Evolutionary conservation across 1,284 basidiomycete species (phyloP).

Genomic region (Ustilago esculenta): DNA sequence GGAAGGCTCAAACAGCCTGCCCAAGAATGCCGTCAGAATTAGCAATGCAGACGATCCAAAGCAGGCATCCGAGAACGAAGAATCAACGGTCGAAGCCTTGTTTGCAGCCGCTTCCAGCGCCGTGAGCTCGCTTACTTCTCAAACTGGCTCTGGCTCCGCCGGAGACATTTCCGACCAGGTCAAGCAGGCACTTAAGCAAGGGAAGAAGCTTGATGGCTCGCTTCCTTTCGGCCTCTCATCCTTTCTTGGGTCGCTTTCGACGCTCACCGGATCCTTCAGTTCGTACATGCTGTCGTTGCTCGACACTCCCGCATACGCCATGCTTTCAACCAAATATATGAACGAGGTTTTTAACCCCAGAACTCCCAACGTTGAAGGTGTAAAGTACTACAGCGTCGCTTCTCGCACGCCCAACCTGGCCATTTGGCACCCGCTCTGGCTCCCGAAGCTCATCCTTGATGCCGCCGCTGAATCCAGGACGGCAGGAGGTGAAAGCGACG

Average conservation of each 20-base stretch:
- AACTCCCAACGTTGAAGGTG: constrained; percentile 81
- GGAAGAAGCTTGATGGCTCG: constrained; percentile 25
- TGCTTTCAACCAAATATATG: constrained; percentile 87
- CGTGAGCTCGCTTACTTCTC: constrained; percentile 7
- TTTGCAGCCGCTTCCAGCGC: constrained; percentile 26
- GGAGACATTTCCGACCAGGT: constrained; percentile 22
- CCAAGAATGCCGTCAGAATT: constrained; percentile 12
- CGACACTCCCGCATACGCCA: constrained; percentile 96
- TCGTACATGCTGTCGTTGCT: constrained; percentile 88
- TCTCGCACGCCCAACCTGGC: constrained; percentile 78
- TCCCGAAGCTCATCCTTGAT: constrained; percentile 93
- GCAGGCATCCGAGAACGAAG: constrained; percentile 6
- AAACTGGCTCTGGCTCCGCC: not conserved
- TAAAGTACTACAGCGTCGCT: constrained; percentile 92
- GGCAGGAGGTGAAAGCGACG: constrained; percentile 58
- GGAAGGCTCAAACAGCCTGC: constrained; percentile 23
- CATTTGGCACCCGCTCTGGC: constrained; percentile 94
- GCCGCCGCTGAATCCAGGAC: constrained; percentile 69
- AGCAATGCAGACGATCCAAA: constrained; percentile 10
- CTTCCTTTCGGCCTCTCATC: constrained; percentile 38
- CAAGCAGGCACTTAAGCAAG: constrained; percentile 33
- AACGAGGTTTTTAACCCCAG: constrained; percentile 87
- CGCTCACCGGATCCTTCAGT: constrained; percentile 82
- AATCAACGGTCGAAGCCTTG: constrained; percentile 15
- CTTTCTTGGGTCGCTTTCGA: constrained; percentile 49